Percentiles rank a stretch among this genome's conserved stretches.
Conservation (phyloP, 1,139 yeast genomes). For the Diutina pseudorugosa region DNA sequence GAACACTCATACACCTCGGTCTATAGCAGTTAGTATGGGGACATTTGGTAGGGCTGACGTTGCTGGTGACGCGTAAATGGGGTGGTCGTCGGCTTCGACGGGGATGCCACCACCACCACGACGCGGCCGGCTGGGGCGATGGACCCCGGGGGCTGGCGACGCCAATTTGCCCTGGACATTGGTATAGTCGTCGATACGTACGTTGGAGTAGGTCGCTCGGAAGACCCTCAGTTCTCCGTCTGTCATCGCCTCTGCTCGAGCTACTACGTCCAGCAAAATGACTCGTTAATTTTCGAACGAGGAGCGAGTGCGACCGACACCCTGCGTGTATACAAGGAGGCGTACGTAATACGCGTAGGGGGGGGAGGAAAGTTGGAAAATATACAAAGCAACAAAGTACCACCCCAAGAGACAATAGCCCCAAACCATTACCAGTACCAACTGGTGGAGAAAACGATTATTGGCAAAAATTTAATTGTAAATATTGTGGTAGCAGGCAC, state of each 20-base stretch:
- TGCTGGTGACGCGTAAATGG: background rate
- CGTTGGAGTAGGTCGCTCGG: slow-evolving; percentile 11
- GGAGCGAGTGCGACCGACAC: slow-evolving; percentile 1
- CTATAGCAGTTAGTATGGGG: background rate
- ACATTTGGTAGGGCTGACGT: background rate
- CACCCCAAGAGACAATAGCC: background rate
- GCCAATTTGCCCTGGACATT: background rate
- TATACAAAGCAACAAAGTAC: background rate
- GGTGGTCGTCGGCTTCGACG: background rate
- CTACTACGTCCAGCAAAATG: background rate
- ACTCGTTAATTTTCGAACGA: background rate
- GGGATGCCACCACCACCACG: background rate
- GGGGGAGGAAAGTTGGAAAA: background rate
- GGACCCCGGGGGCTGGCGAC: background rate
- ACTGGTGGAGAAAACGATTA: too few relatives aligned
- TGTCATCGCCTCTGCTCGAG: slow-evolving; percentile 3
- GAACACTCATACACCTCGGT: slow-evolving; percentile 49
- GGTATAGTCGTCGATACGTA: slow-evolving; percentile 7
- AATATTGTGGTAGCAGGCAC: too few relatives aligned
- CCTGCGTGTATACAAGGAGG: slow-evolving; percentile 1
- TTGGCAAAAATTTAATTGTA: too few relatives aligned
- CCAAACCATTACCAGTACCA: too few relatives aligned
- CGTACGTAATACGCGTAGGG: background rate
- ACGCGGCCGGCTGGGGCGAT: background rate
- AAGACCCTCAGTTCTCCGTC: slow-evolving; percentile 9